Base-by-base conservation (phyloP, 805 yeast species). In the Sungouiozyma intestinalis region DNA sequence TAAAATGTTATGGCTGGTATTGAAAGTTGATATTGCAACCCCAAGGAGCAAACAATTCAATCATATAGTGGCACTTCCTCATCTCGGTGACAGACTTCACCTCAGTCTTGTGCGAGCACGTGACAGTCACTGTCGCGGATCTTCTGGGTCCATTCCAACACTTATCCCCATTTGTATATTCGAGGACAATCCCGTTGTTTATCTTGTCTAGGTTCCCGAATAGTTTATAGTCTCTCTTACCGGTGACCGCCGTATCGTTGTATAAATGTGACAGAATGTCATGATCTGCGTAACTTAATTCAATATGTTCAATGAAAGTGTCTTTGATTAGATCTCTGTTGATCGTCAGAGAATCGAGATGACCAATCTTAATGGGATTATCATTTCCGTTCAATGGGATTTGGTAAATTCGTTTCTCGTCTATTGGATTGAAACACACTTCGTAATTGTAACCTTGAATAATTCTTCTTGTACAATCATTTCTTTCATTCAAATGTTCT, bases 111-210 rank as follows among this genome's bases (percentile, higher is more conserved):
- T 69, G 63, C 0, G 94, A 94, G 63, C 98, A 92, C 15, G 67
- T 65, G 42, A 88, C 55, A 17, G 67, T 66, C 1, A 85, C 79
- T 8, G 59, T 63, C 1, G 85, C 88, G 29, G 81, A 73, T 59
- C 98, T 76, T 21, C 66, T 59, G 4, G 97, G 97, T 0, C 98
- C 98, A 58, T 87, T 85, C 96, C 97, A 90, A 62, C 98, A 92
- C 55, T 71, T 74, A 35, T 77, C 79, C 16, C 98, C 98, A 16
- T 67, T 55, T 3, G 60, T 66, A 55, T 69, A 92, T 24, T 54
- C 51, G 24, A 74, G 47, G 16, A 47, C 48, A 36, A 68, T 42
- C 27, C 65, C 64, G 35, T 58, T 63, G 34, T 57, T 58, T 4
- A 51, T 62, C 38, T 52, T 59, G 40, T 47, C 63, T 46, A 52